Percentiles rank a stretch among this genome's conserved stretches.
Evolutionary conservation across 73 alveolate species (phyloP).

Genomic region (Effrenium voratum): DNA sequence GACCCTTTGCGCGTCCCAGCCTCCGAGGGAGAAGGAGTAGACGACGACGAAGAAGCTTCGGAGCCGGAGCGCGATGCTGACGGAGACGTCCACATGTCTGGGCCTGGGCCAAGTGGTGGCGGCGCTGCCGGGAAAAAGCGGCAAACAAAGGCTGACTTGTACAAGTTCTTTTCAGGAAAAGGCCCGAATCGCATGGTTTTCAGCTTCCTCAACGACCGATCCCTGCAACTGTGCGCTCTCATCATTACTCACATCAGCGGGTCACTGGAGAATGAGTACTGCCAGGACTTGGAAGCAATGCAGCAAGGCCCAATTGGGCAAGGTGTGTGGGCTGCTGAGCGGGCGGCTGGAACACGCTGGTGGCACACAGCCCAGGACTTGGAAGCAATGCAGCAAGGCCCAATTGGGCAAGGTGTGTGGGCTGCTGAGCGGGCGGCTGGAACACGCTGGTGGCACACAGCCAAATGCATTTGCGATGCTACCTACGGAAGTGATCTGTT

Average conservation of each 20-base stretch:
- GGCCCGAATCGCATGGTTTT: constrained; percentile 19
- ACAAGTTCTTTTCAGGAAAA: neutral
- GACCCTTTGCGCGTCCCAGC: no score
- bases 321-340: no score
- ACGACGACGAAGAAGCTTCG: neutral
- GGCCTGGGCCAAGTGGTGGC: neutral
- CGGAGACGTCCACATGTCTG: neutral
- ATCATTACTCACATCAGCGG: neutral
- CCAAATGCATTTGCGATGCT: neutral
- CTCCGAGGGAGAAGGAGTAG: no score
- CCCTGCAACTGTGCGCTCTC: neutral
- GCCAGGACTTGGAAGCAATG: neutral
- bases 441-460: neutral
- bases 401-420: neutral
- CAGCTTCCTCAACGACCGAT: neutral
- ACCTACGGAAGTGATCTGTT: neutral
- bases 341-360: no score
- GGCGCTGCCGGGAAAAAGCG: neutral
- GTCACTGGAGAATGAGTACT: constrained; percentile 18
- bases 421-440: constrained; percentile 27
- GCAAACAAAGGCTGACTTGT: neutral
- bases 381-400: constrained; percentile 9
- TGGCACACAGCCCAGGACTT: no score
- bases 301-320: no score
- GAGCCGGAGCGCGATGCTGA: neutral